A percentile compares a stretch with the other conserved stretches of the same genome.
Evolutionary conservation across 805 yeast genomes (phyloP).

Genomic region (Isabelozyma rhagii): DNA sequence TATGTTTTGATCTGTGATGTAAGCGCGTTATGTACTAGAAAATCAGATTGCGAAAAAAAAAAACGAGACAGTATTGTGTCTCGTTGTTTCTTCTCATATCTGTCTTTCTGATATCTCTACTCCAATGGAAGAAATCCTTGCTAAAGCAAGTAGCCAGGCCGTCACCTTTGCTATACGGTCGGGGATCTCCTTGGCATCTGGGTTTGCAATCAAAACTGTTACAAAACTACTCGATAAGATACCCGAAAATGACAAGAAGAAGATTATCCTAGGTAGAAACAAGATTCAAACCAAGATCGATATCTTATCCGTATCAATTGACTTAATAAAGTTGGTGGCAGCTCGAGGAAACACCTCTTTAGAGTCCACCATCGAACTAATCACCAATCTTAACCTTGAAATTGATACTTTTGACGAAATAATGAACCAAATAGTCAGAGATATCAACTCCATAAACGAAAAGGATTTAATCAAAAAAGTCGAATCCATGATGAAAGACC

Average conservation of each 20-base stretch:
- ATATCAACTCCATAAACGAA: conserved; percentile 23
- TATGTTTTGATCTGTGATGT: too few species aligned
- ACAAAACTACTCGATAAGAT: conserved; percentile 50
- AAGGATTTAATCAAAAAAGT: conserved; percentile 43
- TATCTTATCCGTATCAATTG: conserved; percentile 65
- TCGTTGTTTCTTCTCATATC: background rate
- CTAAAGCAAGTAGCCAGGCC: conserved; percentile 69
- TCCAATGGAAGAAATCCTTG: conserved; percentile 40
- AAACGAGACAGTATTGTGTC: too few species aligned
- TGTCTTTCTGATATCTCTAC: background rate
- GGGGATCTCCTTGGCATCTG: conserved; percentile 70
- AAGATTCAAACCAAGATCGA: conserved; percentile 56
- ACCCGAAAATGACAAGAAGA: conserved; percentile 50
- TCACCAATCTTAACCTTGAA: conserved; percentile 53
- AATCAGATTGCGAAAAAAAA: too few species aligned
- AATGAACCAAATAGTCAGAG: conserved; percentile 38
- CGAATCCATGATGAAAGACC: conserved; percentile 45
- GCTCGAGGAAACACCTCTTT: conserved; percentile 61
- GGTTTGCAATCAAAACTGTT: conserved; percentile 68
- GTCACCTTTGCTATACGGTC: conserved; percentile 78
- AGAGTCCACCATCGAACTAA: conserved; percentile 51
- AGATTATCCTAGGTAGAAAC: conserved; percentile 39
- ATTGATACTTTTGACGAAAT: conserved; percentile 55
- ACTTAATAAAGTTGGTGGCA: conserved; percentile 58
- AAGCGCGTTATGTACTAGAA: too few species aligned